These are phyloP conservation scores for Sclerotiophoma versabilis DNA, from an alignment of 2,329 filamentous ascomycete species.

Conservation along the genomic window DNA sequence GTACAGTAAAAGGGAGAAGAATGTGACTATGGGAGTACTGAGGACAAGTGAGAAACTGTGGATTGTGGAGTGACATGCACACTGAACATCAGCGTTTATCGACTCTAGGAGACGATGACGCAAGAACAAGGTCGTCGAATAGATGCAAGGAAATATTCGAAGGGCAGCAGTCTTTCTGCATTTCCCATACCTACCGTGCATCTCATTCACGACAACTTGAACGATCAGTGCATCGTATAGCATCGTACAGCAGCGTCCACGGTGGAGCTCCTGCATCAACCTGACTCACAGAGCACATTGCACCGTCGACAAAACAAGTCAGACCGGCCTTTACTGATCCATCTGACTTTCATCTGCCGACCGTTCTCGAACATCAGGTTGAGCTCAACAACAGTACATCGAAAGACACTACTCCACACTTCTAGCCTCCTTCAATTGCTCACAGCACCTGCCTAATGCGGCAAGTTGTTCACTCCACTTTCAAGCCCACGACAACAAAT, in stretches of 20 bases:
- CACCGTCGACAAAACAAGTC: neutral
- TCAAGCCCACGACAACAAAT: neutral
- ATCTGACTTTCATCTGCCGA: neutral
- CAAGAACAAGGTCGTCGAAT: no score
- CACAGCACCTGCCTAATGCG: constrained; percentile 2
- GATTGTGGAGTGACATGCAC: neutral
- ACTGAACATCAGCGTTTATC: neutral
- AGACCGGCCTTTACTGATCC: neutral
- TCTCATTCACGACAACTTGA: neutral
- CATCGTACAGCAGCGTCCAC: neutral
- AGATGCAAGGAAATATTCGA: no score
- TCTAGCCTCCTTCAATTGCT: neutral
- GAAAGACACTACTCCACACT: neutral
- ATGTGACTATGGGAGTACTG: neutral
- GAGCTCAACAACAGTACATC: constrained; percentile 1
- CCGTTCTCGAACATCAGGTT: constrained; percentile 6
- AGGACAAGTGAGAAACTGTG: neutral
- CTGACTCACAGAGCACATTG: neutral
- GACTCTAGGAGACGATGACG: neutral
- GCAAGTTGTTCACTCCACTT: neutral
- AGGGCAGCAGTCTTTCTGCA: neutral
- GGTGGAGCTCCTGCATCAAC: neutral
- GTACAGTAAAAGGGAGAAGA: neutral
- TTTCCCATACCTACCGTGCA: no score
- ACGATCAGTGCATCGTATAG: neutral